These are phyloP conservation scores for Stagonosporopsis vannaccii DNA, from an alignment of 2,329 filamentous ascomycete species.

Conservation along the genomic window DNA sequence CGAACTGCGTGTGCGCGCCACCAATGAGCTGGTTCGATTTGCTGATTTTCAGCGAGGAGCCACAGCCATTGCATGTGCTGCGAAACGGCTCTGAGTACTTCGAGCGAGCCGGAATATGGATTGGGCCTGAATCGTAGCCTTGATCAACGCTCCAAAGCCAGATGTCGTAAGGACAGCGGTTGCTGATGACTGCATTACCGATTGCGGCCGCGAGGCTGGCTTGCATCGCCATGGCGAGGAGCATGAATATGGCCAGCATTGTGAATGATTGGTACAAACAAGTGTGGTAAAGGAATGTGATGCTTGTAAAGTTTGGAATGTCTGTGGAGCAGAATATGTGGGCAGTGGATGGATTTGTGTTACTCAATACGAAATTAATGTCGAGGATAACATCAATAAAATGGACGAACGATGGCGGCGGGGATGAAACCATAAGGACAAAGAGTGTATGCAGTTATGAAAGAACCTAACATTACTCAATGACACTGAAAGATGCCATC, in stretches of 20 bases:
- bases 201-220: conserved; percentile 25
- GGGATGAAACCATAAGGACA: not conserved
- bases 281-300: conserved; percentile 1
- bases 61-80: conserved; percentile 26
- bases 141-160: conserved; percentile 35
- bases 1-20: conserved; percentile 37
- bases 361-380: not conserved
- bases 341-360: conserved; percentile 1
- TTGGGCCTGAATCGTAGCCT: conserved; percentile 10
- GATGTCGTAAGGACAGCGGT: conserved; percentile 37
- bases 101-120: conserved; percentile 27
- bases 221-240: conserved; percentile 28
- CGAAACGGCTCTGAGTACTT: conserved; percentile 31
- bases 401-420: not conserved
- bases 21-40: conserved; percentile 28
- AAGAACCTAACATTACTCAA: not conserved
- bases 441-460: not conserved
- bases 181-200: conserved; percentile 35
- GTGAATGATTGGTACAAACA: conserved; percentile 4
- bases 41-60: conserved; percentile 36
- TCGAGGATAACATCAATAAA: not conserved
- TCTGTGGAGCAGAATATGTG: not conserved
- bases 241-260: conserved; percentile 29
- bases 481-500: not conserved
- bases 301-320: not conserved